Evolutionary conservation across 768 basidiomycete genomes (phyloP), one percentile per base, ranked within the genome.

Genomic region (Mycena leptocephala): DNA sequence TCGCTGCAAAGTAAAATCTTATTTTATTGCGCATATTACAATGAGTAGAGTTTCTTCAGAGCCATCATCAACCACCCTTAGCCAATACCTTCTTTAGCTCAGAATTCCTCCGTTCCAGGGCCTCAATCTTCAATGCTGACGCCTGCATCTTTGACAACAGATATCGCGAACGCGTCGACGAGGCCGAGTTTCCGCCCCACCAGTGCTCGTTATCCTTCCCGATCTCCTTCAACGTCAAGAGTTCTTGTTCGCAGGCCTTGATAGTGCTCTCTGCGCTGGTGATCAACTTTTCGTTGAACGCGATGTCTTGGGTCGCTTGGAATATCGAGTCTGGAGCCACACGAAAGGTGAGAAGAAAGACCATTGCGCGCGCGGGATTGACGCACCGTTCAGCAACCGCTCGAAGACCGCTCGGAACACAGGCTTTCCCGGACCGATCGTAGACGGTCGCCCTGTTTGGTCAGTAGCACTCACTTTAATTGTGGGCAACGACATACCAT

Each of bases 341-440:
- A 72, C n/a, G 18, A 66, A 48, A 58, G 62, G 66, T 74, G 35
- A 78, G 55, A 76, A 51, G n/a, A 58, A 20, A 33, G 53, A 32
- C 35, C 48, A 9, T 28, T 56, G 26, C 28, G 22, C 24, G 53
- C 18, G 46, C 55, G 71, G 80, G 58, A 28, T 55, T 22, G 53
- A 80, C 89, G 55, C 79, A 95, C 96, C 97, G 58, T 93, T 87
- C 0, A 95, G 94, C 2, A 99, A 89, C 51, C 92, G 89, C 78
- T 95, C 90, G 82, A 98, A 99, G 6, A 96, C 96, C 80, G 92
- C 94, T 84, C 91, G 90, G 81, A 95, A 95, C 0, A 99, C 93
- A 0, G 98, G 98, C 84, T 95, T 97, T 33, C 98, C 98, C 1
- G 98, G 96, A 56, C 91, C 90, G 78, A 99, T 95, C 2, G 88